phyloP scores from a whole-genome alignment of 2,329 filamentous ascomycete species.

The Lasiodiplodia hormozganensis region DNA sequence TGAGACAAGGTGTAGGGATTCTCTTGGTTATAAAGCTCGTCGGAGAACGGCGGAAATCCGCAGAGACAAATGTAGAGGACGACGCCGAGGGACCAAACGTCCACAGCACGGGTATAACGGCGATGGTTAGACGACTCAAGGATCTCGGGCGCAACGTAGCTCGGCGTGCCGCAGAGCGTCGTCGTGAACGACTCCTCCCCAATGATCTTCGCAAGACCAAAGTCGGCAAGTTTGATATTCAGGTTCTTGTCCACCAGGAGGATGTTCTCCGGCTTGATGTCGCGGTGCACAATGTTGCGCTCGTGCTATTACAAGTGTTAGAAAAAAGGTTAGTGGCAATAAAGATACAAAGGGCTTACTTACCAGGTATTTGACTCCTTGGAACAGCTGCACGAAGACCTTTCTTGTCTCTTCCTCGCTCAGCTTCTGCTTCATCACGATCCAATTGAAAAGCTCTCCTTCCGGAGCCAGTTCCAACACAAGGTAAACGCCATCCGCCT shows the following conservation, averaged over 20 bases:
- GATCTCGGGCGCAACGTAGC: slow-evolving; percentile 96
- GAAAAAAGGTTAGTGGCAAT: neutral
- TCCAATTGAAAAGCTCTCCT: slow-evolving; percentile 95
- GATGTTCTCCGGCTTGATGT: slow-evolving; percentile 98
- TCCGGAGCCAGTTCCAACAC: slow-evolving; percentile 89
- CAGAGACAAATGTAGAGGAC: slow-evolving; percentile 97
- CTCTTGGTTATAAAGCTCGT: slow-evolving; percentile 81
- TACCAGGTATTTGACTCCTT: slow-evolving; percentile 94
- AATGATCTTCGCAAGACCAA: slow-evolving; percentile 97
- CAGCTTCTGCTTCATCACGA: slow-evolving; percentile 88
- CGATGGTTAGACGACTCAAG: slow-evolving; percentile 80
- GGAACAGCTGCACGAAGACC: slow-evolving; percentile 89
- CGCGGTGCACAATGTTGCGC: slow-evolving; percentile 93
- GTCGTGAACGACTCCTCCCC: slow-evolving; percentile 98
- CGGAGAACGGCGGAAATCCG: slow-evolving; percentile 95
- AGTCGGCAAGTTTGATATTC: slow-evolving; percentile 91
- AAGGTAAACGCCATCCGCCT: slow-evolving; percentile 87
- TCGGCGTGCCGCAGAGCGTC: slow-evolving; percentile 93
- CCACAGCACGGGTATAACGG: slow-evolving; percentile 92
- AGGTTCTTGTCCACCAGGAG: slow-evolving; percentile 84
- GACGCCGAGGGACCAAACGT: slow-evolving; percentile 97
- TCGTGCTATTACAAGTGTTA: slow-evolving; percentile 72
- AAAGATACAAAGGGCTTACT: slow-evolving; percentile 39
- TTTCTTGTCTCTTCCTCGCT: slow-evolving; percentile 83
- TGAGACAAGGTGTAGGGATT: slow-evolving; percentile 87